Conservation (phyloP, 805 yeast species). For the Zygosaccharomyces bisporus region DNA sequence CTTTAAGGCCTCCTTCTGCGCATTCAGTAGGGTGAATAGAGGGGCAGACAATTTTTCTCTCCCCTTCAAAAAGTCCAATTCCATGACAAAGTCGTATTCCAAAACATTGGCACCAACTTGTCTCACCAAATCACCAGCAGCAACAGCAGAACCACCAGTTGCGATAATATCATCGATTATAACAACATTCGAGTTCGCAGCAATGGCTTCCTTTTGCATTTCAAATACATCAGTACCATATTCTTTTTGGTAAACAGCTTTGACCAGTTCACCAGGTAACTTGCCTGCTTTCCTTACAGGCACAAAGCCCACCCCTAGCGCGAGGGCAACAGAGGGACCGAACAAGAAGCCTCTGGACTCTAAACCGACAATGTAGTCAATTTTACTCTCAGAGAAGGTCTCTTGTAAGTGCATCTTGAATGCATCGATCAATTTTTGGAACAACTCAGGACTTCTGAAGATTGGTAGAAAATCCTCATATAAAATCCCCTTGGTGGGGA, state of each 20-base stretch:
- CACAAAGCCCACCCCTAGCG: constrained; percentile 82
- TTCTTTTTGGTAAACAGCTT: constrained; percentile 80
- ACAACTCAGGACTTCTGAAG: constrained; percentile 75
- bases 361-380: constrained; percentile 89
- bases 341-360: constrained; percentile 96
- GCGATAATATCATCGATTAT: constrained; percentile 96
- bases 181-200: constrained; percentile 74
- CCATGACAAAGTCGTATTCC: constrained; percentile 88
- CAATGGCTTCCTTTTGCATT: constrained; percentile 78
- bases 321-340: constrained; percentile 93
- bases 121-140: constrained; percentile 81
- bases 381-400: constrained; percentile 50
- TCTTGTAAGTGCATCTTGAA: constrained; percentile 69
- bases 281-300: constrained; percentile 96
- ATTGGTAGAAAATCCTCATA: constrained; percentile 97
- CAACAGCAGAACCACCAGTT: constrained; percentile 94
- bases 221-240: constrained; percentile 89
- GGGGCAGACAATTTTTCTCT: constrained; percentile 82
- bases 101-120: constrained; percentile 65
- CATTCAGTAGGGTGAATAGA: constrained; percentile 82
- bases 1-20: constrained; percentile 59
- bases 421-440: constrained; percentile 76
- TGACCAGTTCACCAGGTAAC: constrained; percentile 77
- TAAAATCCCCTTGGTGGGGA: constrained; percentile 87
- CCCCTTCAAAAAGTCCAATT: constrained; percentile 91